Percentiles rank a stretch among this genome's conserved stretches.
Evolutionary conservation across 805 yeast species (phyloP).

Genomic region (Debaryomyces tyrocola): DNA sequence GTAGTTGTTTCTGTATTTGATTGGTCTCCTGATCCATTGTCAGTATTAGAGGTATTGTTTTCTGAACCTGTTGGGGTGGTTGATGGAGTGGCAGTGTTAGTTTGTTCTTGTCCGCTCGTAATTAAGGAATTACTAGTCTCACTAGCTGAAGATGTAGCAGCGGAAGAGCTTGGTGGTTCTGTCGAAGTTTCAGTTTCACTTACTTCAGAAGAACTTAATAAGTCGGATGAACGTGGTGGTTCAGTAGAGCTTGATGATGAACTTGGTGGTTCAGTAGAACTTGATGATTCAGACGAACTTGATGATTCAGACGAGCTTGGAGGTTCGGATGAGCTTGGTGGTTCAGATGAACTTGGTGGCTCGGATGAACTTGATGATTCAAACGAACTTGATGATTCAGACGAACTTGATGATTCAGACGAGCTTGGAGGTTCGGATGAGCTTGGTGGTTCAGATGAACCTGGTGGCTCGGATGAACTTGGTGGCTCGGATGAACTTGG

Average conservation of each 20-base stretch:
- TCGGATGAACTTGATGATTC: no score
- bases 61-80: constrained; percentile 8
- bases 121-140: no score
- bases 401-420: no score
- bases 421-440: constrained; percentile 5
- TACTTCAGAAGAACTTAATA: no score
- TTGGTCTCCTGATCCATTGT: constrained; percentile 8
- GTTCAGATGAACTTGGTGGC: constrained; percentile 1
- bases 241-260: no score
- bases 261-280: no score
- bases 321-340: constrained; percentile 6
- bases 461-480: background rate
- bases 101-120: background rate
- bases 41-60: constrained; percentile 9
- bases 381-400: no score
- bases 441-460: constrained; percentile 1
- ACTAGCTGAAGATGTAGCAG: constrained; percentile 11
- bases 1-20: constrained; percentile 13
- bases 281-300: no score
- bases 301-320: background rate
- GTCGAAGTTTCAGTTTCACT: constrained; percentile 1
- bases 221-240: no score
- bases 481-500: constrained; percentile 5
- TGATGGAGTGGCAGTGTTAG: background rate
- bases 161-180: constrained; percentile 10